phyloP scores from a whole-genome alignment of 169 alveolate species.

The Eimeria acervulina region DNA sequence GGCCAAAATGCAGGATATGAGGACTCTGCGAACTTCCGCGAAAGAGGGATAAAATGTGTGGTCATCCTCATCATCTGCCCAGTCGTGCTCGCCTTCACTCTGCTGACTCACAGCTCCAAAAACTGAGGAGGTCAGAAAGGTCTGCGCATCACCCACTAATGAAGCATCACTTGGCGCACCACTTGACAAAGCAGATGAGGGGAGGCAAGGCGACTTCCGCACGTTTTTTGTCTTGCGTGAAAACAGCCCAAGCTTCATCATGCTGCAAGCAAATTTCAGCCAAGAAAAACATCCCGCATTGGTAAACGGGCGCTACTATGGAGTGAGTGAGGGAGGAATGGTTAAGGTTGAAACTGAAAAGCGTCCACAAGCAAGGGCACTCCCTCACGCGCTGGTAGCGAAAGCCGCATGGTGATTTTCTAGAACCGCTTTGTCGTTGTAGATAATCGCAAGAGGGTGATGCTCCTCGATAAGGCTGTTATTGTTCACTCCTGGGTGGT shows the following conservation, averaged over 20 bases:
- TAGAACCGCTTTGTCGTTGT: slow-evolving; percentile 90
- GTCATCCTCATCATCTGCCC: slow-evolving; percentile 19
- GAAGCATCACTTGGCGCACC: background rate
- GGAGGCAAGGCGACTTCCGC: background rate
- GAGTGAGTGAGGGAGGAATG: background rate
- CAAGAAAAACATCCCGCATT: background rate
- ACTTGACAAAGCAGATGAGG: background rate
- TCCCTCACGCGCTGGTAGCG: slow-evolving; percentile 79
- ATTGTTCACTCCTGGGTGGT: slow-evolving; percentile 93
- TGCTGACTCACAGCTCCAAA: slow-evolving; percentile 15
- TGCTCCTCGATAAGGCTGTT: slow-evolving; percentile 84
- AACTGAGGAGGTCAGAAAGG: background rate
- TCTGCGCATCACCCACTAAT: background rate
- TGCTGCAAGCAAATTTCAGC: slow-evolving; percentile 8
- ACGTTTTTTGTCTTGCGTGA: background rate
- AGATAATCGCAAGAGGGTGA: slow-evolving; percentile 87
- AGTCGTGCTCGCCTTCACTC: background rate
- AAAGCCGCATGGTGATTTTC: slow-evolving; percentile 92
- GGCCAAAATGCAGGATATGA: slow-evolving; percentile 77
- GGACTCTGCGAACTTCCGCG: slow-evolving; percentile 74
- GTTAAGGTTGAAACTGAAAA: background rate
- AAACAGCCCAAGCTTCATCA: slow-evolving; percentile 69
- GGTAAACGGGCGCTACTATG: background rate
- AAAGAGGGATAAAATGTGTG: slow-evolving; percentile 42
- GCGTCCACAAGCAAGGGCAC: background rate